Evolutionary conservation across 2,329 filamentous ascomycete genomes (phyloP), one percentile per base, ranked within the genome.

Genomic region (Zalaria obscura): DNA sequence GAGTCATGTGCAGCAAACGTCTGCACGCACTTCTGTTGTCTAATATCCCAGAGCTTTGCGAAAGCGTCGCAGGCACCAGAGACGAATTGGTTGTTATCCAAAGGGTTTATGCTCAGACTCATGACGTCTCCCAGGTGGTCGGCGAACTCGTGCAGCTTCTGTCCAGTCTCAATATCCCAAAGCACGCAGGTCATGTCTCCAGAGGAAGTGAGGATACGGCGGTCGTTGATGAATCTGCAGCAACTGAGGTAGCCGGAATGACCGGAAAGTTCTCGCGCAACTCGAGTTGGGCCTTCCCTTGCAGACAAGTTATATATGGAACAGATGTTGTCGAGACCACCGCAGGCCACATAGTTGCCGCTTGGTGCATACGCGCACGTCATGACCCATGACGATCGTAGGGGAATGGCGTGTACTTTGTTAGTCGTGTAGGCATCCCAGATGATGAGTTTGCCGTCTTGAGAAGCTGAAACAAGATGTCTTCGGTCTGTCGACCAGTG

Each of bases 101-200:
- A 93, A 1, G 91, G 91, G 69, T 98, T 96, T 65, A 98, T 84
- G 74, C 89, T 96, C 68, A 96, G 87, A 72, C 89, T 96, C 91
- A 98, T 98, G 53, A 98, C 91, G 59, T 98, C 91, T 60, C 91
- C 91, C 7, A 98, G 74, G 62, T 98, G 91, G 66, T 98, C 91
- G 57, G 91, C 91, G 53, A 96, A 98, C 63, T 98, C 91, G 58
- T 88, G 93, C 35, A 94, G 83, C 69, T 95, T 95, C 50, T 88
- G 86, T 43, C 91, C 91, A 1, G 89, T 93, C 67, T 98, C 91
- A 50, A 98, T 89, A 69, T 98, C 91, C 91, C 91, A 98, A 59
- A 96, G 84, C 81, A 96, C 95, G 64, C 91, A 98, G 40, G 91
- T 98, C 91, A 98, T 98, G 61, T 98, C 91, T 49, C 91, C 91